Base-by-base conservation (phyloP, 306 rosid species). In the Medicago ruthenica region DNA sequence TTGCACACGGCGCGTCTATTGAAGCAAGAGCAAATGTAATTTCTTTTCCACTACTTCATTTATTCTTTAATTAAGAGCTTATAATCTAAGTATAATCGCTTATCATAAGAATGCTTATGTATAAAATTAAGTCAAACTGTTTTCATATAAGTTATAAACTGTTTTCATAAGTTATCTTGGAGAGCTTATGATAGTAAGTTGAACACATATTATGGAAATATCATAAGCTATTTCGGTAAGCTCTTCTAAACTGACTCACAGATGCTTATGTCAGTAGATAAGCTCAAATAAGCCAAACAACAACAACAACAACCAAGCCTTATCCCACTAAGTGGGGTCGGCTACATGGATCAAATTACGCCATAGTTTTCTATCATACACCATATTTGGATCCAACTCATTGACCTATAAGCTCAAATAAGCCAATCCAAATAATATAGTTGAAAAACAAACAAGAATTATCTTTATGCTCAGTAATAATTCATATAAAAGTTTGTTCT, bases 1-100 rank as follows among this genome's bases (percentile, higher is more conserved):
- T 93, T 57, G 89, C 79, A 47, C 91, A 71, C 27, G 94, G 98
- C 24, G 98, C 98, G 77, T 77, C 80, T 71, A 65, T 92, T 18
- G 97, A 90, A 90, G 96, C 99, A 76, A 90, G 86, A 89, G 99
- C 98, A 69, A 92, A 96, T 87, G 98, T 96, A 74, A 50, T 37
- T 55, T 70, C 66, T 76, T 84, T 76, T 76, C 71, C 66, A 5
- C 64, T 82, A 16, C 70, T 69, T 73, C 63, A 69, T 68, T 61
- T 60, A 67, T 70, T 70, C 15, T 79, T 66, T 74, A 40, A 22
- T 11, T 12, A 5, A 24, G 17, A 21, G 17, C 39, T 22, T 21
- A 22, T 58, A 58, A 4, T 34, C 37, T 34, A 34, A 34, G 8
- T 58, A 21, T 5, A 22, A 18, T 8, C 27, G 6, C n/a, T 18